phyloP scores from a whole-genome alignment of 441 rosid genomes.

The Gossypium gossypioides region DNA sequence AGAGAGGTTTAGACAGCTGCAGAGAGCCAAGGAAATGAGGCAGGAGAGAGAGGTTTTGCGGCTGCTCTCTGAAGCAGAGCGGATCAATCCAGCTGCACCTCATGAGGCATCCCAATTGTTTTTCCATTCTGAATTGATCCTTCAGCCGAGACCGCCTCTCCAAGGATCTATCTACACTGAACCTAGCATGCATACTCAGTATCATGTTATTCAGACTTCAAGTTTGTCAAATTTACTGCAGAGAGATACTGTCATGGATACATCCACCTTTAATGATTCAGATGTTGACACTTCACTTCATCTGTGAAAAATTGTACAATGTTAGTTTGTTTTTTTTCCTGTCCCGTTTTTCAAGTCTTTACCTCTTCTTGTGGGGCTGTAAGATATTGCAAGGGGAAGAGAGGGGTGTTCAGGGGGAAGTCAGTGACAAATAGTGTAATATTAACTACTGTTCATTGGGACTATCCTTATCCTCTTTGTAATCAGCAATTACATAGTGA shows the following conservation, averaged over 20 bases:
- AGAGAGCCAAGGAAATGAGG: slow-evolving; percentile 37
- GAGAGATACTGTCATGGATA: slow-evolving; percentile 18
- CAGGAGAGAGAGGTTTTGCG: slow-evolving; percentile 27
- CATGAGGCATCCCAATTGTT: slow-evolving; percentile 17
- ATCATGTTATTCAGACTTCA: slow-evolving; percentile 19
- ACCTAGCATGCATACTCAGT: slow-evolving; percentile 10
- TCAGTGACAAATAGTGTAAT: slow-evolving; percentile 12
- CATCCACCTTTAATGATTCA: slow-evolving; percentile 25
- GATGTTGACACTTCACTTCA: slow-evolving; percentile 45
- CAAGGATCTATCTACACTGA: slow-evolving; percentile 13
- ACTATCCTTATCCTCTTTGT: slow-evolving; percentile 32
- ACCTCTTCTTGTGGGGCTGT: slow-evolving; percentile 18
- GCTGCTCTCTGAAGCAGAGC: slow-evolving; percentile 21
- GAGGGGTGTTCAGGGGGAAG: background rate
- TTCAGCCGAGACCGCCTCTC: slow-evolving; percentile 15
- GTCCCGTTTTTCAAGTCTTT: slow-evolving; percentile 18
- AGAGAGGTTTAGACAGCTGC: slow-evolving; percentile 37
- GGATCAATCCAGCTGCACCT: slow-evolving; percentile 13
- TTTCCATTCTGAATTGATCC: slow-evolving; percentile 20
- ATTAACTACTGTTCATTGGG: slow-evolving; percentile 22
- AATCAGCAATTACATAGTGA: slow-evolving; percentile 40
- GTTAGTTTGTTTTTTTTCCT: slow-evolving; percentile 18
- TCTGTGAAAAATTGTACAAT: slow-evolving; percentile 30
- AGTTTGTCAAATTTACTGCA: slow-evolving; percentile 16
- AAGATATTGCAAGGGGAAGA: slow-evolving; percentile 11